Conservation (phyloP, 2,329 filamentous ascomycete genomes). For the Samsoniella hepiali region DNA sequence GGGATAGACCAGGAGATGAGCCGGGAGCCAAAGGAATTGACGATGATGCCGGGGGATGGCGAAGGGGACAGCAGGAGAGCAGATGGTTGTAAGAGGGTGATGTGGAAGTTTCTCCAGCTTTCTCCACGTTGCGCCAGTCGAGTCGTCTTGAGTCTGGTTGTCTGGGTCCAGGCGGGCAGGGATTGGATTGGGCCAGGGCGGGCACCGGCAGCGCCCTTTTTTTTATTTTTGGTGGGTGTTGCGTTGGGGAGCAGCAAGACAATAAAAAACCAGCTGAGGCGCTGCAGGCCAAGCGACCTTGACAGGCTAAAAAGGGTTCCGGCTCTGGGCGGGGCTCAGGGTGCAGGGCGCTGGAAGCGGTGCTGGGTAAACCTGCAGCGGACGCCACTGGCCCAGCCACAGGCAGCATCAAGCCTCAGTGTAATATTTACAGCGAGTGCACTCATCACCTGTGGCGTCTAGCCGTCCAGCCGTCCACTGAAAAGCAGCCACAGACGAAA, state of each 20-base stretch:
- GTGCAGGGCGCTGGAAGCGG: too few species aligned
- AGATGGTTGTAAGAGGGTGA: constrained; percentile 36
- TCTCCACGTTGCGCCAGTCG: constrained; percentile 29
- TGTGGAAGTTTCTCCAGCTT: constrained; percentile 41
- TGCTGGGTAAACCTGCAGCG: too few species aligned
- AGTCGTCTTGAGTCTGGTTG: constrained; percentile 14
- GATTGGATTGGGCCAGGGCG: constrained; percentile 15
- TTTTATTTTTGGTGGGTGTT: neutral
- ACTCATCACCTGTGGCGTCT: too few species aligned
- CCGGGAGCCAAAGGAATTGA: constrained; percentile 30
- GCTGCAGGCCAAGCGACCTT: too few species aligned
- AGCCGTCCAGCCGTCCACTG: too few species aligned
- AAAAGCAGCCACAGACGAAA: too few species aligned
- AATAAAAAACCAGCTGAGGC: neutral
- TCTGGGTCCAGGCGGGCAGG: constrained; percentile 21
- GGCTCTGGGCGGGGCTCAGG: too few species aligned
- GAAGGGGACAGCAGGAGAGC: constrained; percentile 25
- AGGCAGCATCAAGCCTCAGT: too few species aligned
- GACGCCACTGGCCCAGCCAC: too few species aligned
- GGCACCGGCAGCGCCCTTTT: neutral
- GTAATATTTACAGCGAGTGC: too few species aligned
- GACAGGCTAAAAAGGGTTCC: too few species aligned
- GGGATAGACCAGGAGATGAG: constrained; percentile 38
- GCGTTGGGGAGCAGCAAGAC: too few species aligned
- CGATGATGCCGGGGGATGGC: constrained; percentile 25